Evolutionary conservation across 2,329 filamentous ascomycete genomes (phyloP).

Genomic region (Tolypocladium nubicola): DNA sequence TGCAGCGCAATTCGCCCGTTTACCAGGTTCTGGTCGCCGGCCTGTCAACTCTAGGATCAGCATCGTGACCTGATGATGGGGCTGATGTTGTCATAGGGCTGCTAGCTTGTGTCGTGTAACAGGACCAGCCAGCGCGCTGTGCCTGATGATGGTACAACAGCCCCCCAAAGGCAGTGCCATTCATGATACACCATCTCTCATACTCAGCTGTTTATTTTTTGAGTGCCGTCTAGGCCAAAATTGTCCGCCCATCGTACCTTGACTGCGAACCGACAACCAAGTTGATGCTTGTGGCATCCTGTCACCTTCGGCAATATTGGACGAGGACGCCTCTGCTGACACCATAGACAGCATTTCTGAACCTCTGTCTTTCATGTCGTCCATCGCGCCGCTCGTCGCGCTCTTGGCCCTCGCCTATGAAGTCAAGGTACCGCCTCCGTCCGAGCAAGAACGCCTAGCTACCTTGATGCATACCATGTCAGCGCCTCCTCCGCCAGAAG

Average conservation of each 20-base stretch:
- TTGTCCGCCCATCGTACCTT: neutral
- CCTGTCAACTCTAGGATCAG: neutral
- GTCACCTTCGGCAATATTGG: constrained; percentile 10
- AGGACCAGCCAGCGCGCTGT: neutral
- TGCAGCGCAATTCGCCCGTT: neutral
- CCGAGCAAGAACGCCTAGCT: constrained; percentile 17
- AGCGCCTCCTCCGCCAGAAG: neutral
- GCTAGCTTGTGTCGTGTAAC: neutral
- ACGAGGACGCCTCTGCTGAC: constrained; percentile 14
- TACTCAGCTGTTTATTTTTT: neutral
- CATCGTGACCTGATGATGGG: neutral
- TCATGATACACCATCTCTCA: neutral
- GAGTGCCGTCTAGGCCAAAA: neutral
- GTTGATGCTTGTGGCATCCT: constrained; percentile 24
- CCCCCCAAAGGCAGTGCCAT: neutral
- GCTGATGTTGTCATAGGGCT: neutral
- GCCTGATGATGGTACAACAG: neutral
- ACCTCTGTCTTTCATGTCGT: constrained; percentile 17
- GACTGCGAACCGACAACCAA: neutral
- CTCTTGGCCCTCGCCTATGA: constrained; percentile 22
- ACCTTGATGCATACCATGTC: constrained; percentile 23
- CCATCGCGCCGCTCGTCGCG: constrained; percentile 20
- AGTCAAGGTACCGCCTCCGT: constrained; percentile 13
- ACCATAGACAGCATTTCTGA: constrained; percentile 19
- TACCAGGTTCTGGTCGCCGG: neutral